phyloP scores from a whole-genome alignment of 2,329 filamentous ascomycete species.

The Fusarium neocosmosporiellum region DNA sequence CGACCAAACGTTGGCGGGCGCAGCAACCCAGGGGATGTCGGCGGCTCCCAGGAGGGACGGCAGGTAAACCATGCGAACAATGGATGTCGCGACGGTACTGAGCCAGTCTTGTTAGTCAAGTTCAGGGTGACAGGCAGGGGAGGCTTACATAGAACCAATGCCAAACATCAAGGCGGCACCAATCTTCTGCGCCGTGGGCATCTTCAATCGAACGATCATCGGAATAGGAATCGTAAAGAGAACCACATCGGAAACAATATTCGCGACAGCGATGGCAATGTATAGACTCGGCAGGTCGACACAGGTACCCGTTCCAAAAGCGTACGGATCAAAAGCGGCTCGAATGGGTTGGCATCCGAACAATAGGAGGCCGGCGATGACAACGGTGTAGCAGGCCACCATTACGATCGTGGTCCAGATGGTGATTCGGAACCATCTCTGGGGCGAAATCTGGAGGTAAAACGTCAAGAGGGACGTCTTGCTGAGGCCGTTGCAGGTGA shows the following conservation, averaged over 20 bases:
- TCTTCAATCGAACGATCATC: slow-evolving; percentile 55
- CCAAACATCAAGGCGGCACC: slow-evolving; percentile 56
- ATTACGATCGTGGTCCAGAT: slow-evolving; percentile 43
- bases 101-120: not conserved
- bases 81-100: slow-evolving; percentile 48
- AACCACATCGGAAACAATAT: slow-evolving; percentile 59
- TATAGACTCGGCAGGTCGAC: slow-evolving; percentile 58
- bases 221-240: slow-evolving; percentile 58
- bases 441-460: slow-evolving; percentile 49
- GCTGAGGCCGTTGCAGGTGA: slow-evolving; percentile 47
- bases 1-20: slow-evolving; percentile 41
- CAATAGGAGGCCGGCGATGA: slow-evolving; percentile 31
- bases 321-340: slow-evolving; percentile 33
- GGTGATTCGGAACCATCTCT: slow-evolving; percentile 42
- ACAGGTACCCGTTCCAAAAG: slow-evolving; percentile 48
- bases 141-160: slow-evolving; percentile 48
- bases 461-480: slow-evolving; percentile 51
- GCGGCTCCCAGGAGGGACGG: slow-evolving; percentile 30
- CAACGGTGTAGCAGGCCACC: slow-evolving; percentile 43
- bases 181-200: slow-evolving; percentile 59
- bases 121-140: not conserved
- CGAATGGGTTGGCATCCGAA: slow-evolving; percentile 36
- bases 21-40: slow-evolving; percentile 45
- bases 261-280: slow-evolving; percentile 58
- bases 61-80: slow-evolving; percentile 43